Evolutionary conservation across 768 basidiomycete species (phyloP).

Genomic region (Lyophyllum decastes): DNA sequence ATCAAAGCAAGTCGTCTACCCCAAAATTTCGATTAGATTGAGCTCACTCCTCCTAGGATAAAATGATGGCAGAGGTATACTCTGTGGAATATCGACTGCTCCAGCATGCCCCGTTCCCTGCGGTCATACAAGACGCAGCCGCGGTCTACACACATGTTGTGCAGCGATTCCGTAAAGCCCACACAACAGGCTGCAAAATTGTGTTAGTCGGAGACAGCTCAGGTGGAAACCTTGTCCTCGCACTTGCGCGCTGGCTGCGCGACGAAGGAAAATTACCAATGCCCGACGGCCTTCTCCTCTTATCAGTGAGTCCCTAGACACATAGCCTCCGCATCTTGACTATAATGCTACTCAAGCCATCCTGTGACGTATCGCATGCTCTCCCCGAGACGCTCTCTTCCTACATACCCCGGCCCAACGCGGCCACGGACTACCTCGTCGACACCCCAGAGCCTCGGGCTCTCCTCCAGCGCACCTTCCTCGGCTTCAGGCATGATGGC

Average conservation of each 20-base stretch:
- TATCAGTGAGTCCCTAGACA: slow-evolving; percentile 34
- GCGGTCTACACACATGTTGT: slow-evolving; percentile 52
- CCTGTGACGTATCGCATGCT: slow-evolving; percentile 40
- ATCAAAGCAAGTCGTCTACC: slow-evolving; percentile 34
- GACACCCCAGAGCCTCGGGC: slow-evolving; percentile 56
- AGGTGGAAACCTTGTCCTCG: slow-evolving; percentile 53
- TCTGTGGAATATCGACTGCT: slow-evolving; percentile 54
- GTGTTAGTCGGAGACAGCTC: slow-evolving; percentile 57
- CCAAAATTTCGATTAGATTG: too few species aligned
- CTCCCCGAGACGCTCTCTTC: slow-evolving; percentile 50
- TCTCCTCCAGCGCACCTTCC: slow-evolving; percentile 53
- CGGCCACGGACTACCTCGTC: slow-evolving; percentile 48
- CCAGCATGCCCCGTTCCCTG: slow-evolving; percentile 56
- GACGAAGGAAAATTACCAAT: slow-evolving; percentile 46
- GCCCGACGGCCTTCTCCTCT: slow-evolving; percentile 46
- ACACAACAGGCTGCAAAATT: slow-evolving; percentile 31
- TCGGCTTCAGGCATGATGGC: slow-evolving; percentile 32
- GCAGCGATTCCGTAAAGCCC: slow-evolving; percentile 23
- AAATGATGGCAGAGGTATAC: slow-evolving; percentile 36
- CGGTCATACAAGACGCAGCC: slow-evolving; percentile 52
- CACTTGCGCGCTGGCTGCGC: slow-evolving; percentile 53
- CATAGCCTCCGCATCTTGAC: neutral
- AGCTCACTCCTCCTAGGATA: too few species aligned
- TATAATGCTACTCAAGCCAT: slow-evolving; percentile 15
- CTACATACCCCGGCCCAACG: slow-evolving; percentile 51